Base-by-base conservation (phyloP, 106 monocot species). In the Phalaenopsis aphrodite region DNA sequence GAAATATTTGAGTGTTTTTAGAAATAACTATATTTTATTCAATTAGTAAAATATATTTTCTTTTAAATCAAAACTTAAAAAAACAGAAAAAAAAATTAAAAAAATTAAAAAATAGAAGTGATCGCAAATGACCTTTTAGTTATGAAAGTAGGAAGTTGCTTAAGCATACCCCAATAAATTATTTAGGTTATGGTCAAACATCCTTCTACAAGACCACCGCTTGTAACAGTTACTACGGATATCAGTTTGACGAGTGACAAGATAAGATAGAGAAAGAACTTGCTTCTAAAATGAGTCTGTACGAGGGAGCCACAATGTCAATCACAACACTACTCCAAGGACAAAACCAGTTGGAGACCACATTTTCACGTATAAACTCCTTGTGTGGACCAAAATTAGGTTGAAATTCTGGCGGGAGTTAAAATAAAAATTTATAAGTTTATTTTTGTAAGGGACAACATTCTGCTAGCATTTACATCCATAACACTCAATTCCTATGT, bases 251-350 rank as follows among this genome's bases (percentile, higher is more conserved):
- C 58, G 37, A 56, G 75, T 14, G 4, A 46, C 39, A 4, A 58
- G 75, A 69, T 56, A 86, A 8, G 85, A 79, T 36, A 92, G 77
- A 46, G 92, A 90, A 49, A 77, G 82, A 90, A 78, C 94, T 92
- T 58, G 90, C 89, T 83, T 92, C 84, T 78, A 98, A 64, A 67
- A 92, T 83, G 24, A 64, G 75, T 73, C 81, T 92, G 79, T 88
- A 98, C 14, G 82, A 86, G 80, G 97, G 92, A 72, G 82, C 90
- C 19, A 98, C 89, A 81, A 76, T 21, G 76, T 98, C 94, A 41
- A 98, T 67, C 24, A 92, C 69, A 79, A 82, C 83, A 72, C 84
- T 55, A 17, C 78, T 81, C 97, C 94, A 98, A 30, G 94, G 97
- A 47, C 97, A 92, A 76, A 82, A 69, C 97, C 97, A 98, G 8